Evolutionary conservation across 192 early-diverging fungal genomes (phyloP).

Genomic region (Kappamyces sp.): DNA sequence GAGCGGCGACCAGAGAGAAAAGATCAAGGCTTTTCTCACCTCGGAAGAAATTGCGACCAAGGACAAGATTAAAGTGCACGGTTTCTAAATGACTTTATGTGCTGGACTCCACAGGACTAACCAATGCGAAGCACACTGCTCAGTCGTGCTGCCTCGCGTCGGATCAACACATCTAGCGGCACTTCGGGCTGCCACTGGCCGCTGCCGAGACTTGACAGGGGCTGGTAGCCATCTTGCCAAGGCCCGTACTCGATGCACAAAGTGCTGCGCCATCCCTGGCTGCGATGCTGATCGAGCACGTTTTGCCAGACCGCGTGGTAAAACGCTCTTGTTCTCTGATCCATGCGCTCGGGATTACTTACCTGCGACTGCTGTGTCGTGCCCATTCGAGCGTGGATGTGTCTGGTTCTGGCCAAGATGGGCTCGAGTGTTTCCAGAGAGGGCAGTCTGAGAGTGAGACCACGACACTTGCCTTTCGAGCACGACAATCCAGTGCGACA

Average conservation of each 20-base stretch:
- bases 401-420: constrained; percentile 8
- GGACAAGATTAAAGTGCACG: constrained; percentile 88
- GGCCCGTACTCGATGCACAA: too few species aligned
- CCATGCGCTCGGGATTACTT: neutral
- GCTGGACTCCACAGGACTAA: neutral
- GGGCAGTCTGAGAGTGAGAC: neutral
- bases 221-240: too few species aligned
- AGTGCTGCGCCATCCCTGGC: too few species aligned
- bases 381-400: constrained; percentile 22
- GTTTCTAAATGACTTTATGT: constrained; percentile 63
- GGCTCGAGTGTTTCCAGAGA: constrained; percentile 11
- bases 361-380: constrained; percentile 15
- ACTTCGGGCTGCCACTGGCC: too few species aligned
- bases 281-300: too few species aligned
- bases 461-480: constrained; percentile 1
- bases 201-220: too few species aligned
- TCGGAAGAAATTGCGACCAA: constrained; percentile 75
- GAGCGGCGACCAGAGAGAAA: constrained; percentile 87
- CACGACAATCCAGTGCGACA: constrained; percentile 25
- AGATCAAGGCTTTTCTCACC: constrained; percentile 73
- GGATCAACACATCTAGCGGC: too few species aligned
- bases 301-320: too few species aligned
- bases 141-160: too few species aligned
- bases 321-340: too few species aligned
- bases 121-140: too few species aligned